phyloP scores from a whole-genome alignment of 73 alveolate species.

The Blepharisma japonicum region DNA sequence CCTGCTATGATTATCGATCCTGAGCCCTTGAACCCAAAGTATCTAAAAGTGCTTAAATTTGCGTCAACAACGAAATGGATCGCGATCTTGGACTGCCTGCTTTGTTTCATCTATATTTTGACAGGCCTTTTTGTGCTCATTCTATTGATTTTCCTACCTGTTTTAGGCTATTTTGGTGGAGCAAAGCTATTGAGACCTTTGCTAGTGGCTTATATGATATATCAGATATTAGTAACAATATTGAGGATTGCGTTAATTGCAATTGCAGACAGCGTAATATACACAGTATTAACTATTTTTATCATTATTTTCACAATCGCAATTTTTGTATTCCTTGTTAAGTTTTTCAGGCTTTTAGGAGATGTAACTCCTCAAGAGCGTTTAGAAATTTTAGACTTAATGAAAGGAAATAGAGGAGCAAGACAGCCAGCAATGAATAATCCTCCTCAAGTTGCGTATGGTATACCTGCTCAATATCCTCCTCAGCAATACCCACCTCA shows the following conservation, averaged over 20 bases:
- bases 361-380: background rate
- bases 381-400: no score
- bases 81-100: background rate
- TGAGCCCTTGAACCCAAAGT: no score
- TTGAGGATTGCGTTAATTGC: background rate
- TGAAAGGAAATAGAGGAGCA: no score
- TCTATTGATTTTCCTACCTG: background rate
- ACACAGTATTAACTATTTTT: background rate
- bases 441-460: no score
- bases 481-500: no score
- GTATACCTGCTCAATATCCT: no score
- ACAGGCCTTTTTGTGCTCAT: background rate
- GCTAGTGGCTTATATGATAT: background rate
- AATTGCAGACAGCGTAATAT: background rate
- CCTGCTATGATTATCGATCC: no score
- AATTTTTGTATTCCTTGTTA: background rate
- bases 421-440: no score
- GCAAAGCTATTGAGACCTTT: background rate
- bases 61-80: no score
- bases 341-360: constrained; percentile 4
- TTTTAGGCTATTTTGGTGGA: background rate
- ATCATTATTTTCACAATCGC: constrained; percentile 4
- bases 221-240: constrained; percentile 8
- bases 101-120: background rate
- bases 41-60: no score